Conservation (phyloP, 2,329 filamentous ascomycete species). For the Colletotrichum salicis region DNA sequence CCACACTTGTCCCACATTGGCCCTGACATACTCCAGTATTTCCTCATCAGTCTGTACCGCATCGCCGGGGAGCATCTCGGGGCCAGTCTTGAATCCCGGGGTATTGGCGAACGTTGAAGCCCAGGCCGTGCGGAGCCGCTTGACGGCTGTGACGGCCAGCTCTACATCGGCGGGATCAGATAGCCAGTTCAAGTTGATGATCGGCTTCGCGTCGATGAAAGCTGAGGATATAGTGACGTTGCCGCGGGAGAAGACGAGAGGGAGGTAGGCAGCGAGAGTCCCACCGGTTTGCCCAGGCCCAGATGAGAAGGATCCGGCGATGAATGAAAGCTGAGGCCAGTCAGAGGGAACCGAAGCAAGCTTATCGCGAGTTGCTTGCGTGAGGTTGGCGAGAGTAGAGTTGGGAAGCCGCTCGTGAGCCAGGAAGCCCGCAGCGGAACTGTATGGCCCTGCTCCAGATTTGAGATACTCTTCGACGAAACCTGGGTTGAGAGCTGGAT, state of each 20-base stretch:
- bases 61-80: constrained; percentile 50
- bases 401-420: constrained; percentile 26
- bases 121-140: constrained; percentile 52
- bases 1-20: constrained; percentile 57
- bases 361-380: background rate
- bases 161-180: constrained; percentile 54
- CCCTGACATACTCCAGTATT: constrained; percentile 48
- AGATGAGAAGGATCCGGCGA: constrained; percentile 18
- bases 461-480: constrained; percentile 24
- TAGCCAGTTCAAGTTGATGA: constrained; percentile 60
- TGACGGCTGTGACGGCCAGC: constrained; percentile 54
- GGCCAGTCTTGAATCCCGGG: constrained; percentile 43
- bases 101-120: constrained; percentile 40
- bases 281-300: constrained; percentile 12
- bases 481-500: background rate
- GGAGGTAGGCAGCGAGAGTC: constrained; percentile 50
- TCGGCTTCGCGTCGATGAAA: constrained; percentile 48
- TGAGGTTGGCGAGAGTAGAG: constrained; percentile 21
- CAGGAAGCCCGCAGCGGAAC: constrained; percentile 30
- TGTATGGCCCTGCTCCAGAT: constrained; percentile 20
- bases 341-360: constrained; percentile 14
- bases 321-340: constrained; percentile 28
- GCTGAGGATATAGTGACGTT: constrained; percentile 52
- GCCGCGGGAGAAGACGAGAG: constrained; percentile 49
- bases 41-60: constrained; percentile 53